Base-by-base conservation (phyloP, 1,284 basidiomycete genomes). In the Pseudozyma flocculosa region DNA sequence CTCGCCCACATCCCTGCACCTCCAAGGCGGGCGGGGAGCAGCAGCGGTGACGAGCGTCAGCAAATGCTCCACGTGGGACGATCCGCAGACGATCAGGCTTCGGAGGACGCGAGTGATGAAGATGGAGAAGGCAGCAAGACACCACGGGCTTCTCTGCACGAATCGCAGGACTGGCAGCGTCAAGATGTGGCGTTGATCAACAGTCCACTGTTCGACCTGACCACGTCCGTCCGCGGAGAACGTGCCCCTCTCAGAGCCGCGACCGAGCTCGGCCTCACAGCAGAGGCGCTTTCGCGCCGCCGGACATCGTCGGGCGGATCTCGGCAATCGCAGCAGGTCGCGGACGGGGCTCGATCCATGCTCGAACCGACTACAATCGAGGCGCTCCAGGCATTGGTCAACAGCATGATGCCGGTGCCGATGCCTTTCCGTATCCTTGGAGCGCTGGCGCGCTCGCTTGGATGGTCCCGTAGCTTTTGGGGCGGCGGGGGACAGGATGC, bases 361-460 rank as follows among this genome's bases (percentile, higher is more conserved):
- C 50, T 60, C 53, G 61, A 64, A 32, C 61, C 61, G 1, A 64
- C 61, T 4, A 64, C 61, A 18, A 64, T 56, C 47, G 61, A 64
- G 37, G 61, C 61, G 24, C 38, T 64, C 0, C 56, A 53, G 3
- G 56, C 61, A n/a, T 60, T 64, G 5, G 51, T 64, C 43, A 64
- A 64, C 29, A 64, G 53, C n/a, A 56, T 59, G n/a, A 64, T 64
- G 56, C 61, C 61, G 9, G 61, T 64, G 5, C 61, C 61, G 40
- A 64, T 64, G 53, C 61, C 61, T 0, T 50, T 64, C 42, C 50
- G 61, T 1, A 18, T 64, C 41, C 48, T 64, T 1, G 61, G 61
- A 5, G 61, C 61, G 32, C 34, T 64, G 18, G 50, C 60, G 22
- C 32, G 32, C 32, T 34, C 32, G 32, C 14, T 34, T 5, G 61